Percentiles rank a stretch among this genome's conserved stretches.
Evolutionary conservation across 2,329 filamentous ascomycete genomes (phyloP).

Genomic region (Nemania abortiva): DNA sequence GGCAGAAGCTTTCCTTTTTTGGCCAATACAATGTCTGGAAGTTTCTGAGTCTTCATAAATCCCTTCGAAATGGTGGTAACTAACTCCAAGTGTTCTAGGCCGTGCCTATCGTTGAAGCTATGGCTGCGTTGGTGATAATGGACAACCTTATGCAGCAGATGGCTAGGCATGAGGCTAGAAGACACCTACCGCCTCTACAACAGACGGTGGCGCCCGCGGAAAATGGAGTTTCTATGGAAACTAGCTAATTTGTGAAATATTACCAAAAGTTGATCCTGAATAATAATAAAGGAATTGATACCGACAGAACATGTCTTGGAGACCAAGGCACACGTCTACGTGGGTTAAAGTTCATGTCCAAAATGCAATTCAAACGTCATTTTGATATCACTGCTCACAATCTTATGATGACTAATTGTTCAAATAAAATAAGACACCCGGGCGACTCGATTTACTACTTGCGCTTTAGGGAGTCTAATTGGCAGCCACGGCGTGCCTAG

Average conservation of each 20-base stretch:
- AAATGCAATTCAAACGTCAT: neutral
- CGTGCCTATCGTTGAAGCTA: conserved; percentile 89
- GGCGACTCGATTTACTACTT: conserved; percentile 1
- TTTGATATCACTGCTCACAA: neutral
- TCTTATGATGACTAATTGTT: neutral
- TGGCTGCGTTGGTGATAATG: conserved; percentile 89
- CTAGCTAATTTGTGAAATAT: conserved; percentile 28
- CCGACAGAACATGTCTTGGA: neutral
- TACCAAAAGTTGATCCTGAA: conserved; percentile 17
- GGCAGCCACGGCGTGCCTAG: neutral
- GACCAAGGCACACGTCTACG: neutral
- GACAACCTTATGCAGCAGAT: conserved; percentile 89
- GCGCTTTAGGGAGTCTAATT: neutral
- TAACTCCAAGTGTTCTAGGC: conserved; percentile 63
- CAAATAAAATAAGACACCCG: neutral
- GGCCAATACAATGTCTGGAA: too few species aligned
- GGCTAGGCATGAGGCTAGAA: conserved; percentile 63
- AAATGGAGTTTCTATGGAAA: conserved; percentile 48
- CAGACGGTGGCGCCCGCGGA: conserved; percentile 50
- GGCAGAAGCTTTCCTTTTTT: too few species aligned
- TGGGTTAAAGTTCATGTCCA: neutral
- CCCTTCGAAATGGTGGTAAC: neutral
- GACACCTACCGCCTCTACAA: conserved; percentile 58
- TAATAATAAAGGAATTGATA: neutral
- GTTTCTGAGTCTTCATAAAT: too few species aligned